Evolutionary conservation across 352 stramenopile species (phyloP).

Genomic region (Phytophthora cajani): DNA sequence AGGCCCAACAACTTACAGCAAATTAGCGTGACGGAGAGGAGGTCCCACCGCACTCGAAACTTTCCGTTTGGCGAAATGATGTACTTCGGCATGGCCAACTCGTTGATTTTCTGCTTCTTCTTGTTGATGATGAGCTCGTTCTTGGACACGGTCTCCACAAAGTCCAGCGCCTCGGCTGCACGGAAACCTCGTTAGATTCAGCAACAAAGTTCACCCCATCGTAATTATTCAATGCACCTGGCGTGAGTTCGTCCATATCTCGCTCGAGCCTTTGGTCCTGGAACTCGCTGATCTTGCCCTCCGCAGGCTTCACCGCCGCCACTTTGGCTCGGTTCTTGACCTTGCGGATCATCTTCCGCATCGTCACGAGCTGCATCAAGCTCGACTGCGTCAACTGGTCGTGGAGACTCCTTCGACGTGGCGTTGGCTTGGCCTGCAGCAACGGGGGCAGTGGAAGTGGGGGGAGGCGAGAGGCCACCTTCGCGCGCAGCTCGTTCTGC

Average conservation of each 20-base stretch:
- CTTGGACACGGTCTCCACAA: conserved; percentile 77
- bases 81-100: conserved; percentile 79
- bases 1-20: conserved; percentile 61
- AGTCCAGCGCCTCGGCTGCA: conserved; percentile 74
- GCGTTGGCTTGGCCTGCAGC: too few species aligned
- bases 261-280: conserved; percentile 45
- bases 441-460: conserved; percentile 7
- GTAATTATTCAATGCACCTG: conserved; percentile 41
- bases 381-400: conserved; percentile 44
- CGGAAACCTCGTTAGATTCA: conserved; percentile 6
- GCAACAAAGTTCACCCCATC: background rate
- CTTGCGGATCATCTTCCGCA: conserved; percentile 62
- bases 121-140: conserved; percentile 91
- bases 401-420: conserved; percentile 27
- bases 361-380: conserved; percentile 67
- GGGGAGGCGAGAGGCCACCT: conserved; percentile 59
- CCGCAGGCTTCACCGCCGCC: conserved; percentile 30
- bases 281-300: conserved; percentile 41
- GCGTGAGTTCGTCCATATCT: conserved; percentile 84
- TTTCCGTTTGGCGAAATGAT: conserved; percentile 80
- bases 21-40: conserved; percentile 74
- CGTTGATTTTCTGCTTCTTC: conserved; percentile 83
- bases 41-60: conserved; percentile 80
- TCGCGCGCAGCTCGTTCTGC: conserved; percentile 82
- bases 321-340: conserved; percentile 67